Evolutionary conservation across 2,329 filamentous ascomycete species (phyloP).

Genomic region (Zymoseptoria brevis): DNA sequence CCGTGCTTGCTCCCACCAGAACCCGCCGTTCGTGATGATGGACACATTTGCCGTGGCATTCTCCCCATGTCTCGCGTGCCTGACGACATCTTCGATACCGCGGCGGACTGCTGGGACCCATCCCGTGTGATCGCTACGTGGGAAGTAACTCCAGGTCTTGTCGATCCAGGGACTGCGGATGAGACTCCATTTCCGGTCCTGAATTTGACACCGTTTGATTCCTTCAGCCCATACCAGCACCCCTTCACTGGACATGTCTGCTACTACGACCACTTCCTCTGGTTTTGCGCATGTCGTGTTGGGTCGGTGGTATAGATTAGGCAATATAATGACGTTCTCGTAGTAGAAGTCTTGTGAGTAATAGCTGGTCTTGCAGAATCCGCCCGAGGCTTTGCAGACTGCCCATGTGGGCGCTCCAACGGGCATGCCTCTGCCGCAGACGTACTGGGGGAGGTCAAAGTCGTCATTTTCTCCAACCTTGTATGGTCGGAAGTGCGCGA

Average conservation of each 20-base stretch:
- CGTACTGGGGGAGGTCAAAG: neutral
- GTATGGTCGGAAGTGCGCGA: neutral
- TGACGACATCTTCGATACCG: neutral
- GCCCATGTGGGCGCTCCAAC: neutral
- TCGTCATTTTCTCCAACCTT: neutral
- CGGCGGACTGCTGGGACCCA: too few relatives aligned
- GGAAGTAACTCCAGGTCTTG: neutral
- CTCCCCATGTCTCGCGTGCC: neutral
- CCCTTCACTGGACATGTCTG: neutral
- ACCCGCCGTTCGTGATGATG: neutral
- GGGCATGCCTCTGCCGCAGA: neutral
- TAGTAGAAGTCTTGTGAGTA: neutral
- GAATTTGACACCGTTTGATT: neutral
- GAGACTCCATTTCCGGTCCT: neutral
- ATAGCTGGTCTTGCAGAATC: neutral
- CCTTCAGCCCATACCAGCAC: neutral
- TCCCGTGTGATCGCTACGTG: neutral
- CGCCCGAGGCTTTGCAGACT: neutral
- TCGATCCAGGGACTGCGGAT: neutral
- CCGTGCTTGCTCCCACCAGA: neutral
- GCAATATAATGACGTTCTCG: neutral
- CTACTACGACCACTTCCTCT: neutral
- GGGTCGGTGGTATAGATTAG: neutral
- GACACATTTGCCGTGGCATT: neutral
- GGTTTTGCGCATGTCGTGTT: neutral